A percentile compares a stretch with the other conserved stretches of the same genome.
Evolutionary conservation across 202 grass and related monocot species (phyloP).

Genomic region (Alloteropsis angusta): DNA sequence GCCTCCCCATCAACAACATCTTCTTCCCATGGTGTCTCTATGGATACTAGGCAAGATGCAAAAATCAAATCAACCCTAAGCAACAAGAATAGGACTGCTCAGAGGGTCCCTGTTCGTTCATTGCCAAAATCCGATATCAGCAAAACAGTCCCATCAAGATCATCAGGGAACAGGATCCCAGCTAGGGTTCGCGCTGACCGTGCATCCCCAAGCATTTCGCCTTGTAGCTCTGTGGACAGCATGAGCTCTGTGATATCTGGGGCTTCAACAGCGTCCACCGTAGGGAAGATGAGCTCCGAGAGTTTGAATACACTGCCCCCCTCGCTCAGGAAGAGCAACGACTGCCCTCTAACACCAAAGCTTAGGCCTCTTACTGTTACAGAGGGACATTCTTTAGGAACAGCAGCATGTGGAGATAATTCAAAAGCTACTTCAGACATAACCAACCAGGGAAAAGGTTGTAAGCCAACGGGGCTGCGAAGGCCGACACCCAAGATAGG

Average conservation of each 20-base stretch:
- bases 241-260: constrained; percentile 46
- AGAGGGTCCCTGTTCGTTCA: constrained; percentile 33
- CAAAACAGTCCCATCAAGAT: constrained; percentile 25
- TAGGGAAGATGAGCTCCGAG: constrained; percentile 36
- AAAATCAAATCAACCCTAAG: constrained; percentile 28
- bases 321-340: constrained; percentile 30
- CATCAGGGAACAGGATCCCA: constrained; percentile 42
- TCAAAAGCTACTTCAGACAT: constrained; percentile 10
- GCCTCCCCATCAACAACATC: background rate
- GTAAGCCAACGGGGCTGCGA: constrained; percentile 53
- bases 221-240: constrained; percentile 62
- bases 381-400: background rate
- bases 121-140: constrained; percentile 22
- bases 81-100: constrained; percentile 33
- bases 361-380: background rate
- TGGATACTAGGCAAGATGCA: background rate
- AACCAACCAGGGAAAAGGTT: constrained; percentile 28
- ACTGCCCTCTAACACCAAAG: constrained; percentile 9
- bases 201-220: constrained; percentile 46
- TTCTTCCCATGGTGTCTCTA: background rate
- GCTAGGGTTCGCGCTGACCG: background rate
- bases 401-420: constrained; percentile 11
- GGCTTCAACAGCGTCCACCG: constrained; percentile 35
- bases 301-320: constrained; percentile 23
- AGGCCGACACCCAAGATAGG: constrained; percentile 62